Conservation (phyloP, 352 stramenopile species). For the Plasmopara muralis region DNA sequence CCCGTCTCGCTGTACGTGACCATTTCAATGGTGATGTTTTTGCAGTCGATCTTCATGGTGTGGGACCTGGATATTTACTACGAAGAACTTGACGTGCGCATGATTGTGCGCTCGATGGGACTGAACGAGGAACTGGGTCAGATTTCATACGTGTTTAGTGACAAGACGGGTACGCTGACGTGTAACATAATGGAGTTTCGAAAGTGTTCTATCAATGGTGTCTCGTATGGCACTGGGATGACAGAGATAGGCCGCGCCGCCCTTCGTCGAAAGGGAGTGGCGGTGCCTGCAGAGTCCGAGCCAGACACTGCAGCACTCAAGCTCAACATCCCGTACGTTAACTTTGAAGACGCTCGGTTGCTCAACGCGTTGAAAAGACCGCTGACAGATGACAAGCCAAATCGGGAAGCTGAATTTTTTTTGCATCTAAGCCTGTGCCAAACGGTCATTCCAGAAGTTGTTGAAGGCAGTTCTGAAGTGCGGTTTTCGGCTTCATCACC, state of each 20-base stretch:
- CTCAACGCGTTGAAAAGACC: conserved; percentile 35
- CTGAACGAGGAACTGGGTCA: conserved; percentile 90
- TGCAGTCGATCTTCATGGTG: conserved; percentile 92
- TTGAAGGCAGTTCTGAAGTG: conserved; percentile 47
- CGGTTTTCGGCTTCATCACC: conserved; percentile 75
- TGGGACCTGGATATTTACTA: conserved; percentile 90
- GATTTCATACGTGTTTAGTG: conserved; percentile 89
- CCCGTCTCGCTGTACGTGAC: conserved; percentile 97
- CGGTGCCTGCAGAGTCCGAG: conserved; percentile 36
- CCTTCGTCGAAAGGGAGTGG: conserved; percentile 53
- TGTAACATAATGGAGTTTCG: conserved; percentile 95
- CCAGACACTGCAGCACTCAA: conserved; percentile 12
- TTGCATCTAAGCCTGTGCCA: conserved; percentile 77
- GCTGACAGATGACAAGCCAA: conserved; percentile 19
- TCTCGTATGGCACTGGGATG: conserved; percentile 87
- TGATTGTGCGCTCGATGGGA: conserved; percentile 75
- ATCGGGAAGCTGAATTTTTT: conserved; percentile 73
- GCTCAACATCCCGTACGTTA: conserved; percentile 62
- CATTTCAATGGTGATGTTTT: conserved; percentile 94
- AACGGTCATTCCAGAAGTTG: conserved; percentile 62
- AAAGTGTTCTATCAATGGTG: conserved; percentile 89
- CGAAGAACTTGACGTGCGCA: conserved; percentile 82
- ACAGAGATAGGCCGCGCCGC: conserved; percentile 75
- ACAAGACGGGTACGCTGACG: conserved; percentile 93
- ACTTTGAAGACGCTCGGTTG: conserved; percentile 63